A percentile compares a stretch with the other conserved stretches of the same genome.
These are phyloP conservation scores for Pichia paraexigua DNA, from an alignment of 805 yeast genomes.

Conservation along the genomic window DNA sequence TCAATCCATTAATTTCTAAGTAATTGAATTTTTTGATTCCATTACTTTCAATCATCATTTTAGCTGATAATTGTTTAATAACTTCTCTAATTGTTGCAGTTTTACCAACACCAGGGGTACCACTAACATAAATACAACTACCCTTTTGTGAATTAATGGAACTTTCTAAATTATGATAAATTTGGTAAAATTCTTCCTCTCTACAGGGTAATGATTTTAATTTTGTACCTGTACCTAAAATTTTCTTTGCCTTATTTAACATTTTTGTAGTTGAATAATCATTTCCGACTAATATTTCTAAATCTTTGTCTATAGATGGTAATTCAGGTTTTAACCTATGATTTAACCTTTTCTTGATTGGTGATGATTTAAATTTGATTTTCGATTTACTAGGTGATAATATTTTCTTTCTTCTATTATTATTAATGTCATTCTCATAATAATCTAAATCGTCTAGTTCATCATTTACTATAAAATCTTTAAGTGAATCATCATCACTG, in stretches of 20 bases:
- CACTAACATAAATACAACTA: constrained; percentile 82
- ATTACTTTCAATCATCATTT: constrained; percentile 16
- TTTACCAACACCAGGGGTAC: constrained; percentile 97
- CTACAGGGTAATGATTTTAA: constrained; percentile 68
- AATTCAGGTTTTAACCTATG: constrained; percentile 3
- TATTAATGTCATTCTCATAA: neutral
- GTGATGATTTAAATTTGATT: neutral
- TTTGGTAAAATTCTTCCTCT: constrained; percentile 68
- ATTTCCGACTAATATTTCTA: constrained; percentile 5
- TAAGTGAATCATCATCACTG: constrained; percentile 4
- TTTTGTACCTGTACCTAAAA: constrained; percentile 32
- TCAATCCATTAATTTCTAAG: constrained; percentile 86
- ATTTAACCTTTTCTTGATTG: neutral
- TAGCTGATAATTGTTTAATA: constrained; percentile 49
- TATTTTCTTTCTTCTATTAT: neutral
- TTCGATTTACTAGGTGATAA: neutral
- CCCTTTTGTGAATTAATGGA: constrained; percentile 69
- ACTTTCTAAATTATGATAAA: constrained; percentile 60
- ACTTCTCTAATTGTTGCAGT: constrained; percentile 91
- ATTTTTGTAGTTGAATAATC: constrained; percentile 16
- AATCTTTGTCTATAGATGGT: constrained; percentile 8
- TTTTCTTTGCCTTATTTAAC: constrained; percentile 32
- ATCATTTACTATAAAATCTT: neutral
- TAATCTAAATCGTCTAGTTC: constrained; percentile 7
- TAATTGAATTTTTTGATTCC: constrained; percentile 45